Percentiles rank a stretch among this genome's conserved stretches.
These are phyloP conservation scores for Colletotrichum coccodes DNA, from an alignment of 2,329 filamentous ascomycete species.

Conservation along the genomic window DNA sequence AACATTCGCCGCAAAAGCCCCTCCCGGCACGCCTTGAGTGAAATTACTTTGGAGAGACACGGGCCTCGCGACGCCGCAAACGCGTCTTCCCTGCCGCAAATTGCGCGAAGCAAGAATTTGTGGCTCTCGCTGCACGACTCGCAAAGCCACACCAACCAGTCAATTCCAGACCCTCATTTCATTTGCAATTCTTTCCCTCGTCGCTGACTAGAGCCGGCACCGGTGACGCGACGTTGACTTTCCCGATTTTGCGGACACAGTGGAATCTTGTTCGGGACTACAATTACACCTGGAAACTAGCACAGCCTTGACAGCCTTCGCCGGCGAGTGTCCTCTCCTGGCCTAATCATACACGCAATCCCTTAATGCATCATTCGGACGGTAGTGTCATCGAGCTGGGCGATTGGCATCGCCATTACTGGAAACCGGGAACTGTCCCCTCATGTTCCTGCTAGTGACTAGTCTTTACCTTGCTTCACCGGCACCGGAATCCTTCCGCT, in stretches of 20 bases:
- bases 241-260: conserved; percentile 12
- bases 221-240: conserved; percentile 7
- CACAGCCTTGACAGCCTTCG: not conserved
- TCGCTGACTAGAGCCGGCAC: conserved; percentile 11
- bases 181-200: conserved; percentile 21
- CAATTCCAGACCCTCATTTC: conserved; percentile 31
- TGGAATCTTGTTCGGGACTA: not conserved
- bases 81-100: conserved; percentile 22
- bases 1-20: conserved; percentile 10
- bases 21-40: conserved; percentile 23
- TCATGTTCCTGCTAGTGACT: not conserved
- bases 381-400: not conserved
- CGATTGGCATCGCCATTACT: not conserved
- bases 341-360: not conserved
- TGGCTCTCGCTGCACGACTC: conserved; percentile 29
- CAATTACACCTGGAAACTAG: not conserved
- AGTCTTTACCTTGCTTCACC: conserved; percentile 9
- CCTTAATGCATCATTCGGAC: not conserved
- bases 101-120: conserved; percentile 22
- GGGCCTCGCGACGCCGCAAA: conserved; percentile 20
- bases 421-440: not conserved
- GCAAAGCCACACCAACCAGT: conserved; percentile 25
- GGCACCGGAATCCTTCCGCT: not conserved
- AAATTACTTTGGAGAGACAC: conserved; percentile 19
- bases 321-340: not conserved